These are phyloP conservation scores for Chlamydomonas asymmetrica DNA, from an alignment of 139 green algal species.

Conservation along the genomic window DNA sequence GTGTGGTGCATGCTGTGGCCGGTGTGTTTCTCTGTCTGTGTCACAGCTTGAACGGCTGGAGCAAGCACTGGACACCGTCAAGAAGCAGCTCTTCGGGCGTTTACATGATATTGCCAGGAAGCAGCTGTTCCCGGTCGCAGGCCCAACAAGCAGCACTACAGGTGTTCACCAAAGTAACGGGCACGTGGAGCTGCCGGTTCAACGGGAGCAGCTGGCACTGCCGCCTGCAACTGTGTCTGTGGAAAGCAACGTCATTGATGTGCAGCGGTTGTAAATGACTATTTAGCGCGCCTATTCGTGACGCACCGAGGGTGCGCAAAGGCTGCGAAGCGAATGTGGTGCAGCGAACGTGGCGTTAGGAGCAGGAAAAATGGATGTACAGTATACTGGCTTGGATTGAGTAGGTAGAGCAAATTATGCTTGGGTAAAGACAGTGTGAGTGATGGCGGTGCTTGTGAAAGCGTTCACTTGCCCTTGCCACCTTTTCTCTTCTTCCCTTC, in stretches of 20 bases:
- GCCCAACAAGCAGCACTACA: not conserved
- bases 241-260: slow-evolving; percentile 11
- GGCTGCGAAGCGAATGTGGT: not conserved
- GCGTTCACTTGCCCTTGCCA: not conserved
- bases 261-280: not conserved
- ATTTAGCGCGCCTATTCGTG: not conserved
- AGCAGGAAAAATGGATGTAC: not conserved
- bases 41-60: slow-evolving; percentile 49
- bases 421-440: not conserved
- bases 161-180: too few relatives aligned
- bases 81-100: slow-evolving; percentile 81
- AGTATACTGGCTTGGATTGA: not conserved
- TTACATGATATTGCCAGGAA: slow-evolving; percentile 74
- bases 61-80: slow-evolving; percentile 78
- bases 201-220: slow-evolving; percentile 21
- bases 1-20: too few relatives aligned
- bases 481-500: slow-evolving; percentile 20
- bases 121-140: slow-evolving; percentile 45
- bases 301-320: not conserved
- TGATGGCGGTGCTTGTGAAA: not conserved
- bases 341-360: not conserved
- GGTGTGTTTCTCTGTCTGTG: too few relatives aligned
- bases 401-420: not conserved
- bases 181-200: slow-evolving; percentile 1
- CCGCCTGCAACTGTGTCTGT: not conserved